Base-by-base conservation (phyloP, 148 eudicot genomes). In the Fagopyrum tataricum region DNA sequence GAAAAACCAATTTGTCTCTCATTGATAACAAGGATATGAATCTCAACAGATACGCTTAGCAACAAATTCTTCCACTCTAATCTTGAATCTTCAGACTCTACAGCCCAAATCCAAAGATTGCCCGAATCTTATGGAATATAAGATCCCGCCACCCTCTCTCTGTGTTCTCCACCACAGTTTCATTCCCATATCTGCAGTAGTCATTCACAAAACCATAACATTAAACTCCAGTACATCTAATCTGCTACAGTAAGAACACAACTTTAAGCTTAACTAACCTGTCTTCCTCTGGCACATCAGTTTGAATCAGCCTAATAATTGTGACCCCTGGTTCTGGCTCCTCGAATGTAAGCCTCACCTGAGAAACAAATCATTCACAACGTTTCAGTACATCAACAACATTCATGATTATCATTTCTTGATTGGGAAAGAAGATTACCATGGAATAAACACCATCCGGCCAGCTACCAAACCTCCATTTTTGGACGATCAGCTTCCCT, bases 61-160 rank as follows among this genome's bases (percentile, higher is more conserved):
- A 14, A 46, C 49, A 14, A 46, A 2, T 46, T 46, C 49, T 7
- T 9, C 48, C 48, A 44, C 48, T n/a, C n/a, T n/a, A 44, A 44
- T 44, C 49, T 46, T 46, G 3, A 2, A 46, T 40, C 46, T 12
- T n/a, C 47, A 15, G 15, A 15, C 18, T 53, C 87, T 79, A 93
- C 68, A 93, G 83, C 24, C 98, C 97, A 77, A 93, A 94, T 70
- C 98, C 98, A 79, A 94, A 94, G 75, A 94, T 88, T 9, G 95
- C 98, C 13, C 97, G 86, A 71, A 94, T 88, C 87, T 79, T 91
- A 82, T 88, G 85, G 85, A 93, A 89, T 64, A 93, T 93, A 14
- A 93, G 91, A 85, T 93, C 98, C 71, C 97, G 76, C 98, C 98
- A 94, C 43, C 98, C 98, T 78, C 97, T 89, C 81, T 94, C 98